phyloP scores from a whole-genome alignment of 176 grass and related monocot genomes.

The Oryza brachyantha region DNA sequence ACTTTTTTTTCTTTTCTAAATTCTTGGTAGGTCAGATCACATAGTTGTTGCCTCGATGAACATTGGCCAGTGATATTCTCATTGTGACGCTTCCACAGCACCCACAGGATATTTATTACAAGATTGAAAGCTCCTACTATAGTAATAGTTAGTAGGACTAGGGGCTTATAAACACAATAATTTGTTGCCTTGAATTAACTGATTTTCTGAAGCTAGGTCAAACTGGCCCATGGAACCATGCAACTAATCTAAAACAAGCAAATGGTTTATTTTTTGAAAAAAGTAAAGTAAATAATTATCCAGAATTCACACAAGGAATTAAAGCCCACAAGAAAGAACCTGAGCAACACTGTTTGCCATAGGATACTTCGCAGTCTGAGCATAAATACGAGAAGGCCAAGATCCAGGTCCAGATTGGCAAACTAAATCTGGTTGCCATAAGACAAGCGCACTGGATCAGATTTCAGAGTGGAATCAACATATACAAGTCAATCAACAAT shows the following conservation, averaged over 20 bases:
- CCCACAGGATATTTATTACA: neutral
- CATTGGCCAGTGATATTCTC: neutral
- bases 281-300: neutral
- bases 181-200: neutral
- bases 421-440: constrained; percentile 81
- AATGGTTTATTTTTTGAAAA: neutral
- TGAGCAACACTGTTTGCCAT: constrained; percentile 99
- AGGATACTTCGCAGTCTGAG: constrained; percentile 82
- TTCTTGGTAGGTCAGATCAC: too few relatives aligned
- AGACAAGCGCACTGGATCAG: constrained; percentile 18
- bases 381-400: constrained; percentile 86
- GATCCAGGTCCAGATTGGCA: constrained; percentile 97
- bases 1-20: too few relatives aligned
- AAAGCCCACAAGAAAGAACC: constrained; percentile 50
- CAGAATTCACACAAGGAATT: neutral
- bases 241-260: constrained; percentile 3
- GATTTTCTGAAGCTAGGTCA: neutral
- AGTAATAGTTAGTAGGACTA: neutral
- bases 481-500: constrained; percentile 14
- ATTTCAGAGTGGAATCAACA: constrained; percentile 27
- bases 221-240: neutral
- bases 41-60: too few relatives aligned
- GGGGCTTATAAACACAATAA: neutral
- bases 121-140: neutral
- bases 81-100: neutral